Evolutionary conservation across 164 flowering plant species (phyloP).

Genomic region (Vitis amurensis): DNA sequence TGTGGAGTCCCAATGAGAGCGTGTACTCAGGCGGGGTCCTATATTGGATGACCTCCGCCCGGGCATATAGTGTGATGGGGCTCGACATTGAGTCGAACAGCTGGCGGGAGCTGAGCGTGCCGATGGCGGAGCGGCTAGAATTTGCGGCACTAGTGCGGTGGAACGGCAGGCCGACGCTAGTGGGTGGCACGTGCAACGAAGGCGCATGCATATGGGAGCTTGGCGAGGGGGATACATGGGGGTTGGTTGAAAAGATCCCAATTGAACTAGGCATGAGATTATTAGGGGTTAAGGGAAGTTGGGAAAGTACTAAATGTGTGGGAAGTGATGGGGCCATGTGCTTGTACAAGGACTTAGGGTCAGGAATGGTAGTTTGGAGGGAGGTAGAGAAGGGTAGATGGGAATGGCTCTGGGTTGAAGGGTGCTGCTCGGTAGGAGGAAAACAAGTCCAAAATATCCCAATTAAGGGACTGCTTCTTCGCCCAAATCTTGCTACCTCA

Average conservation of each 20-base stretch:
- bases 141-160: conserved; percentile 49
- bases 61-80: conserved; percentile 60
- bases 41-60: conserved; percentile 72
- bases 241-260: conserved; percentile 43
- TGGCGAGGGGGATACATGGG: conserved; percentile 37
- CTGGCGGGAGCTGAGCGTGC: conserved; percentile 58
- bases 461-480: conserved; percentile 46
- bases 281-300: conserved; percentile 30
- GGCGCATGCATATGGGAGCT: conserved; percentile 58
- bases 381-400: conserved; percentile 26
- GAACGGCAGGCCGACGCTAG: conserved; percentile 37
- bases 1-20: conserved; percentile 67
- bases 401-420: conserved; percentile 68
- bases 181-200: conserved; percentile 44
- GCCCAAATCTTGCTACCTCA: conserved; percentile 34
- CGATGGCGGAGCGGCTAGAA: conserved; percentile 52
- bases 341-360: conserved; percentile 51
- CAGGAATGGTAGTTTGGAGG: conserved; percentile 58
- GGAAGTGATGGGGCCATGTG: conserved; percentile 43
- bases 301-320: conserved; percentile 53
- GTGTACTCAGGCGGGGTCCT: conserved; percentile 42
- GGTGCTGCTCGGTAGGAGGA: conserved; percentile 34
- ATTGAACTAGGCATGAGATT: conserved; percentile 41
- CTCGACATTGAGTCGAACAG: conserved; percentile 29
- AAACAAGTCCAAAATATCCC: conserved; percentile 31